Conservation (phyloP, 2,329 filamentous ascomycete genomes). For the Teratosphaeria pseudoeucalypti region DNA sequence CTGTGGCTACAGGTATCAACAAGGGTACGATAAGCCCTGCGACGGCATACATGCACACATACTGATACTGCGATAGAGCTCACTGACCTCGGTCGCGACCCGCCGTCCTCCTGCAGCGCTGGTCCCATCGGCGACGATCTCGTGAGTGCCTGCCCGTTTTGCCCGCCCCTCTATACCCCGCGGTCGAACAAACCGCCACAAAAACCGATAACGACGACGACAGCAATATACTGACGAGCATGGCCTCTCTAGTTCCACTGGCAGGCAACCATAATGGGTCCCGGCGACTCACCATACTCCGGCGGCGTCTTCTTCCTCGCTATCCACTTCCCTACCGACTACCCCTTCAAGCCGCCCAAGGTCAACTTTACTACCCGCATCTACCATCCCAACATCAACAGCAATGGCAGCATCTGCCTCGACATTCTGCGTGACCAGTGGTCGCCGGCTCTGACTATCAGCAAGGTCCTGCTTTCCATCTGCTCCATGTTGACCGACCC, state of each 20-base stretch:
- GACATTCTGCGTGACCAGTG: constrained; percentile 98
- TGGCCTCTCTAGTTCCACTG: constrained; percentile 72
- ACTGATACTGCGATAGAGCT: background rate
- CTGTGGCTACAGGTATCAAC: constrained; percentile 1
- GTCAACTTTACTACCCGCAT: constrained; percentile 99
- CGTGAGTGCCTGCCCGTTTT: constrained; percentile 50
- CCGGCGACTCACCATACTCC: constrained; percentile 92
- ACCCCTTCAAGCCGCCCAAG: constrained; percentile 99
- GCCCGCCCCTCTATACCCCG: constrained; percentile 5
- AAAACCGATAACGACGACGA: background rate
- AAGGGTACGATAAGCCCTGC: background rate
- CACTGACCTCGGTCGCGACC: constrained; percentile 49
- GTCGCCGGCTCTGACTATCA: constrained; percentile 96
- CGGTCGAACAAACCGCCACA: background rate
- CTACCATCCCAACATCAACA: constrained; percentile 99
- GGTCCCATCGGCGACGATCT: constrained; percentile 94
- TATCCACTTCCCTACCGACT: constrained; percentile 99
- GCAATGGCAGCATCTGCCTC: constrained; percentile 96
- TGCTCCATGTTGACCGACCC: constrained; percentile 99
- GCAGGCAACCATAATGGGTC: constrained; percentile 99
- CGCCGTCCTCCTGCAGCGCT: constrained; percentile 96
- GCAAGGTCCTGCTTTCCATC: constrained; percentile 96
- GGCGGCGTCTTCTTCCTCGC: constrained; percentile 98
- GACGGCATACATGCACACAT: background rate
- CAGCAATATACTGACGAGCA: background rate